phyloP scores from a whole-genome alignment of 2,329 filamentous ascomycete genomes.

The Cladosporium austrohemisphaericum region DNA sequence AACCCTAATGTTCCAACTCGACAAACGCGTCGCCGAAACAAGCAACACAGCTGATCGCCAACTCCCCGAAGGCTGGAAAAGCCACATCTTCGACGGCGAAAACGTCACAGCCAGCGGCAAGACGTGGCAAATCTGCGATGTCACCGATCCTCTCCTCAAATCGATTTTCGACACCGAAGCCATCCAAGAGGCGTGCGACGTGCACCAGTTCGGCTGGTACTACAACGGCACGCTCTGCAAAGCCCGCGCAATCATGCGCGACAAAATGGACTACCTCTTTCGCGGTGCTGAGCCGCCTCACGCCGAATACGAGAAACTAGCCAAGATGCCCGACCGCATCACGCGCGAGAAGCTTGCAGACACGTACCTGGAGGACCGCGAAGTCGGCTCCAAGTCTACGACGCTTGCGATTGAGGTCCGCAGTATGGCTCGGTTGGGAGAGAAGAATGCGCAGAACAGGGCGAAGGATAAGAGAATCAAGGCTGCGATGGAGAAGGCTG shows the following conservation, averaged over 20 bases:
- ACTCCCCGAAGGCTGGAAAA: constrained; percentile 38
- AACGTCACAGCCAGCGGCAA: constrained; percentile 75
- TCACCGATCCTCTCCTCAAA: constrained; percentile 72
- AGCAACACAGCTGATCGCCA: constrained; percentile 11
- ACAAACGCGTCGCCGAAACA: constrained; percentile 21
- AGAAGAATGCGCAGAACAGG: constrained; percentile 17
- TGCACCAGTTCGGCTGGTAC: constrained; percentile 72
- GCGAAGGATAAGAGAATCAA: constrained; percentile 16
- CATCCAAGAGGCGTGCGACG: constrained; percentile 43
- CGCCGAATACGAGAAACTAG: constrained; percentile 25
- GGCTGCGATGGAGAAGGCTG: constrained; percentile 1
- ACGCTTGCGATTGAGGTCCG: constrained; percentile 12
- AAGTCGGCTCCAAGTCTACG: constrained; percentile 1
- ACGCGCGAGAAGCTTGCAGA: constrained; percentile 17
- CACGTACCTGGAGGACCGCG: constrained; percentile 13
- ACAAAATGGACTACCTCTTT: constrained; percentile 61
- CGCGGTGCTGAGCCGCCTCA: constrained; percentile 31
- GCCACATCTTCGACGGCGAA: constrained; percentile 80
- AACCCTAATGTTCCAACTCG: constrained; percentile 78
- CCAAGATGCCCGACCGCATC: constrained; percentile 21
- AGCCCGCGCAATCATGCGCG: constrained; percentile 80
- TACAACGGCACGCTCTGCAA: constrained; percentile 77
- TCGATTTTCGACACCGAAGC: constrained; percentile 62
- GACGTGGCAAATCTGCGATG: constrained; percentile 91
- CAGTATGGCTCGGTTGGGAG: constrained; percentile 13